Evolutionary conservation across 768 basidiomycete species (phyloP).

Genomic region (Lyophyllum shimeji): DNA sequence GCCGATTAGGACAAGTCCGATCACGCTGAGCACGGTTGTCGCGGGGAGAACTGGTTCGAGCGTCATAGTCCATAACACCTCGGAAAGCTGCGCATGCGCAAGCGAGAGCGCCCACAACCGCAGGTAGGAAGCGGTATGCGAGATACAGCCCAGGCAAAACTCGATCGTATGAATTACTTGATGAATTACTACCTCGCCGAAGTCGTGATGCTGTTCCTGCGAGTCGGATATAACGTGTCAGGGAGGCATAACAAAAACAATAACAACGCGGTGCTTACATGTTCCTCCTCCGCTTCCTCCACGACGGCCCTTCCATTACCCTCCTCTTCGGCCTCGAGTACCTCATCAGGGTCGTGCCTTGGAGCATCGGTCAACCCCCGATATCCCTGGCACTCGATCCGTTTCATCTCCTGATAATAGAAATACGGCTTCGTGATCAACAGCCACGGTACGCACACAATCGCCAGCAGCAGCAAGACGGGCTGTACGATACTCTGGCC

Average conservation of each 20-base stretch:
- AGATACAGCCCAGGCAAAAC: slow-evolving; percentile 98
- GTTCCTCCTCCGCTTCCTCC: slow-evolving; percentile 72
- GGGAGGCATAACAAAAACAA: slow-evolving; percentile 14
- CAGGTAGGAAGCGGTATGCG: slow-evolving; percentile 92
- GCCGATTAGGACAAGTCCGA: slow-evolving; percentile 49
- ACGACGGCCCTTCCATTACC: slow-evolving; percentile 72
- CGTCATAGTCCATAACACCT: slow-evolving; percentile 91
- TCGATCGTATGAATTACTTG: slow-evolving; percentile 99
- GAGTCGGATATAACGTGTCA: not conserved
- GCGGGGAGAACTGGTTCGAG: slow-evolving; percentile 60
- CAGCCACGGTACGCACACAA: slow-evolving; percentile 93
- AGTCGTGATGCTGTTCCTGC: slow-evolving; percentile 86
- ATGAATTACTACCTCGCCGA: slow-evolving; percentile 93
- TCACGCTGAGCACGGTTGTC: slow-evolving; percentile 57
- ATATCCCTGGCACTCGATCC: slow-evolving; percentile 83
- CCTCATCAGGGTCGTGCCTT: slow-evolving; percentile 57
- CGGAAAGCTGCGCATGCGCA: slow-evolving; percentile 96
- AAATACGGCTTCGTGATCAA: slow-evolving; percentile 91
- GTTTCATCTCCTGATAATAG: slow-evolving; percentile 85
- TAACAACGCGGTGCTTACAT: slow-evolving; percentile 47
- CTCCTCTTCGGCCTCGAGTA: slow-evolving; percentile 77
- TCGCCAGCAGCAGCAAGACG: slow-evolving; percentile 73
- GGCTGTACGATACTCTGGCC: slow-evolving; percentile 88
- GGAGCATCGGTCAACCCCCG: slow-evolving; percentile 60
- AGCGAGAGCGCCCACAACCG: slow-evolving; percentile 97